Percentiles rank a stretch among this genome's conserved stretches.
These are phyloP conservation scores for Cicer chorassanicum DNA, from an alignment of 306 rosid genomes.

Conservation along the genomic window DNA sequence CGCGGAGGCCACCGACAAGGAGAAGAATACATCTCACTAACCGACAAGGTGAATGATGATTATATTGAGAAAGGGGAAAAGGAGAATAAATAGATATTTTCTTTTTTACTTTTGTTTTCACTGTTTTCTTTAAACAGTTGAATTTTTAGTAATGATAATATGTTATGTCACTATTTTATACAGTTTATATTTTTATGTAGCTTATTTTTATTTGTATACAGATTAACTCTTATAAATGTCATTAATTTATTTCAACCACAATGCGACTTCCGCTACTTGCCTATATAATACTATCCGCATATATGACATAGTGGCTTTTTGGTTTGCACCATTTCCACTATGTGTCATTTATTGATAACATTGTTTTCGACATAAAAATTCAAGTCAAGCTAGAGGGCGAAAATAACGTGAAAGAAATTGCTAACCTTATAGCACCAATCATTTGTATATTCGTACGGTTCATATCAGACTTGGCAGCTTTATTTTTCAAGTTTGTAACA, in stretches of 20 bases:
- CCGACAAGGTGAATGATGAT: not conserved
- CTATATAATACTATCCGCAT: not conserved
- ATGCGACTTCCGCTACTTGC: not conserved
- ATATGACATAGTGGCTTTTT: not conserved
- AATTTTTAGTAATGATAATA: not conserved
- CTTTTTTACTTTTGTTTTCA: not conserved
- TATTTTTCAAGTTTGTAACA: slow-evolving; percentile 74
- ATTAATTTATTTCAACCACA: not conserved
- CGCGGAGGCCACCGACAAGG: no score
- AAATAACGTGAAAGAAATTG: slow-evolving; percentile 20
- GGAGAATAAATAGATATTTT: not conserved
- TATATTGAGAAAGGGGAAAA: not conserved
- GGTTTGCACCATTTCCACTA: not conserved
- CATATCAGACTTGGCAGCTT: slow-evolving; percentile 72
- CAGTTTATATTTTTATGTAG: not conserved
- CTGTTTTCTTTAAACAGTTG: not conserved
- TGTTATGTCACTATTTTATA: not conserved
- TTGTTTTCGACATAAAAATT: not conserved
- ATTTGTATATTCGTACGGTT: slow-evolving; percentile 92
- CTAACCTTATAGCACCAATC: slow-evolving; percentile 98
- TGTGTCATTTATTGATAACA: not conserved
- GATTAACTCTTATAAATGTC: not conserved
- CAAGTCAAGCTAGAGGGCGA: slow-evolving; percentile 6
- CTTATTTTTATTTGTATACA: not conserved
- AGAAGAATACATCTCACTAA: not conserved